phyloP scores from a whole-genome alignment of 768 basidiomycete species.

The Auriscalpium orientale region DNA sequence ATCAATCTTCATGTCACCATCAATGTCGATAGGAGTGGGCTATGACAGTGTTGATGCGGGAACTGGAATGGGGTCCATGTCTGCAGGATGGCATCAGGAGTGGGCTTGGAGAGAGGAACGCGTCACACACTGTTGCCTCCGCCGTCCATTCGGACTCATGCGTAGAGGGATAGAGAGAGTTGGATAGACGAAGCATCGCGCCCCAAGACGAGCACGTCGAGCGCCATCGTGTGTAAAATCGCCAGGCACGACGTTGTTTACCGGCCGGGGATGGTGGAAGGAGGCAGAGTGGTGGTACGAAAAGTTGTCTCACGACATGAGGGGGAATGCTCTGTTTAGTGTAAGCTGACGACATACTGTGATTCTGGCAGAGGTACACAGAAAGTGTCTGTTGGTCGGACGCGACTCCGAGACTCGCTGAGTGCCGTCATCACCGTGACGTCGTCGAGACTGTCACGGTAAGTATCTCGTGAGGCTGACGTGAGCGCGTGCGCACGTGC shows the following conservation, averaged over 20 bases:
- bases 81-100: constrained; percentile 9
- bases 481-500: no score
- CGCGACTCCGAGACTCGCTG: no score
- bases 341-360: constrained; percentile 42
- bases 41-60: constrained; percentile 66
- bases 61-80: constrained; percentile 34
- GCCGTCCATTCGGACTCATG: constrained; percentile 45
- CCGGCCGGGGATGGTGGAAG: constrained; percentile 46
- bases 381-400: constrained; percentile 72
- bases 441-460: constrained; percentile 64
- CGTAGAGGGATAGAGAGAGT: constrained; percentile 65
- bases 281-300: constrained; percentile 41
- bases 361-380: constrained; percentile 77
- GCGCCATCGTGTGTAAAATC: constrained; percentile 89
- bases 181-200: constrained; percentile 39
- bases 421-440: no score
- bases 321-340: neutral
- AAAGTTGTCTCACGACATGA: constrained; percentile 43
- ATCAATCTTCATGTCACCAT: constrained; percentile 87
- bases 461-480: no score
- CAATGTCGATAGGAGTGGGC: constrained; percentile 78
- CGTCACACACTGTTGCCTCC: constrained; percentile 58
- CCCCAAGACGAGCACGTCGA: constrained; percentile 88
- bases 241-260: constrained; percentile 83
- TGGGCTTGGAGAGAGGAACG: neutral